Conservation (phyloP, 164 flowering plant genomes). For the Macadamia tetraphylla region DNA sequence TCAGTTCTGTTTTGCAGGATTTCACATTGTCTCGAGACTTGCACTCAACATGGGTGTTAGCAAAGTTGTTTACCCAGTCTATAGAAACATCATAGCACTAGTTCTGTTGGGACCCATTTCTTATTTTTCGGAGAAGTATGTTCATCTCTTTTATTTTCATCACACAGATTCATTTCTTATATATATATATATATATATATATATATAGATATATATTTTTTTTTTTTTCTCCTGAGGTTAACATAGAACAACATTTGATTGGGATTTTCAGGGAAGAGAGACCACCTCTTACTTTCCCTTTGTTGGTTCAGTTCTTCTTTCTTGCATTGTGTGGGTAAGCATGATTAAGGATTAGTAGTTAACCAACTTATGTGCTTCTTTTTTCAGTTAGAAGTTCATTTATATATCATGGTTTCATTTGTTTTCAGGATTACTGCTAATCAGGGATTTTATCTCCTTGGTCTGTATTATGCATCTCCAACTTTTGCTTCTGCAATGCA, state of each 20-base stretch:
- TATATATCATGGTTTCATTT: neutral
- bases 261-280: conserved; percentile 56
- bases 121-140: conserved; percentile 68
- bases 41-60: conserved; percentile 80
- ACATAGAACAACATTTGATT: neutral
- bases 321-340: conserved; percentile 68
- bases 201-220: neutral
- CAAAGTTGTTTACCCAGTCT: conserved; percentile 70
- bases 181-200: too few relatives aligned
- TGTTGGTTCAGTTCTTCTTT: conserved; percentile 63
- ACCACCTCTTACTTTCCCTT: conserved; percentile 60
- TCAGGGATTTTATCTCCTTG: conserved; percentile 78
- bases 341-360: neutral
- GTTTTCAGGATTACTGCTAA: conserved; percentile 65
- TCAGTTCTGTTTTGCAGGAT: conserved; percentile 68
- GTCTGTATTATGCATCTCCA: conserved; percentile 68
- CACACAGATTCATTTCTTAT: neutral
- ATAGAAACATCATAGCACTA: conserved; percentile 67
- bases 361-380: neutral
- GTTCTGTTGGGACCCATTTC: conserved; percentile 56
- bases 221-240: neutral
- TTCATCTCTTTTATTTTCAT: conserved; percentile 1
- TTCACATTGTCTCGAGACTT: conserved; percentile 75
- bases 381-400: neutral
- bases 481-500: conserved; percentile 88